Conservation (phyloP, 768 basidiomycete species). For the Arthromyces matolae region DNA sequence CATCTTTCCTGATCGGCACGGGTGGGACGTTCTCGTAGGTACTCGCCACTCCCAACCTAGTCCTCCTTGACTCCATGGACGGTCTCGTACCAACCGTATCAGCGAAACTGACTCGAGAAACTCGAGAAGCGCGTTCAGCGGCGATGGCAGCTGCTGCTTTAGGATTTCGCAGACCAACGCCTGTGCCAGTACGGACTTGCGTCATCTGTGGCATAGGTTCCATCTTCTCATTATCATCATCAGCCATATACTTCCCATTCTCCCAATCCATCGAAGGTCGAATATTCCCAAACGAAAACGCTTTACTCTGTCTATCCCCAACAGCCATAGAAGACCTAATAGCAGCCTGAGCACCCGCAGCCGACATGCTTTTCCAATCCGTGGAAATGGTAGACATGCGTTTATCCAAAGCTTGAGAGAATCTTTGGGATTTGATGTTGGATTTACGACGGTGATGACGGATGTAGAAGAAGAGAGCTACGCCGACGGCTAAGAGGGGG, state of each 20-base stretch:
- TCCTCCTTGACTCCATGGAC: conserved; percentile 33
- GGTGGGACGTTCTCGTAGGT: conserved; percentile 35
- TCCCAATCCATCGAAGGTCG: conserved; percentile 37
- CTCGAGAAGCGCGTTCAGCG: conserved; percentile 40
- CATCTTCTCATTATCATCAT: conserved; percentile 35
- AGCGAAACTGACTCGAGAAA: conserved; percentile 70
- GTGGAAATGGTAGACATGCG: conserved; percentile 80
- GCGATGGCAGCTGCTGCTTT: conserved; percentile 25
- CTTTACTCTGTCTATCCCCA: conserved; percentile 39
- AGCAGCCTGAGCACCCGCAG: conserved; percentile 67
- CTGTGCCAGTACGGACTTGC: conserved; percentile 45
- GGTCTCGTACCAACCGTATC: conserved; percentile 37
- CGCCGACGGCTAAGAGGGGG: conserved; percentile 50
- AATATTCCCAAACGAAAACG: conserved; percentile 60
- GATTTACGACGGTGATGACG: conserved; percentile 46
- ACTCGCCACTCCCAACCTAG: conserved; percentile 35
- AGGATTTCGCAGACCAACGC: conserved; percentile 49
- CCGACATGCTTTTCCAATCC: conserved; percentile 74
- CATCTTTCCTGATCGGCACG: conserved; percentile 19
- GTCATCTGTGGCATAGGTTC: conserved; percentile 28
- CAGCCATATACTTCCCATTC: conserved; percentile 25
- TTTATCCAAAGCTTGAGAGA: conserved; percentile 66
- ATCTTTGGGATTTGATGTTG: conserved; percentile 52
- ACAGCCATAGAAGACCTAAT: conserved; percentile 61
- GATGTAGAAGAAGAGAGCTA: conserved; percentile 47